Base-by-base conservation (phyloP, 2,329 filamentous ascomycete genomes). In the Anthostomella pinea region DNA sequence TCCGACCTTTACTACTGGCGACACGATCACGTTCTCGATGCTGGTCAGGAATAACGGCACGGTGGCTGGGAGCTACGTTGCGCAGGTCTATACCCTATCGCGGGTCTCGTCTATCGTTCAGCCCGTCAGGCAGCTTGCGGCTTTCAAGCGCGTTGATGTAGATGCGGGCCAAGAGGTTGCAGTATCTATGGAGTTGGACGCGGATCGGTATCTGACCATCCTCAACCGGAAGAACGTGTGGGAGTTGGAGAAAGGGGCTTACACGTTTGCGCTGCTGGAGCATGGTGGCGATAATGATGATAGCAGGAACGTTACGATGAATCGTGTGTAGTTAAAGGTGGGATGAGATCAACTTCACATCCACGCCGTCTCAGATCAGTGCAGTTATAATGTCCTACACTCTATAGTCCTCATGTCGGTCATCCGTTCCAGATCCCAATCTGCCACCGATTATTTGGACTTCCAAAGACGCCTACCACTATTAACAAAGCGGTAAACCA, bases 71-170 rank as follows among this genome's bases (percentile, higher is more conserved):
- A 64, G 60, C 23, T 63, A 66, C 40, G 65, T 68, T 2, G 54
- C 56, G 19, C 64, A 69, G 36, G 55, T 68, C 4, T 71, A 72
- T 39, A 48, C 63, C 5, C 48, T 71, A 4, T 54, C 56, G 17
- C 62, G 67, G 2, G 51, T 67, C 1, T 65, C 60, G 2, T 56
- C 58, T 3, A 63, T 68, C 13, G 61, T 65, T 10, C 65, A 67
- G 42, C 64, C 67, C 0, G 57, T 65, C 2, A 64, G 58, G 38
- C 67, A 71, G 44, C 57, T 72, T 4, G 60, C 70, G 5, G 63
- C 65, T 7, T 69, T 71, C 38, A 42, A 53, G 19, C 51, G 66
- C 2, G 56, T 66, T 1, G 64, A 70, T 37, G 41, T 72, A 10
- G 52, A 48, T 1, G 41, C 54, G 1, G 59, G 61, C 3, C 54